Evolutionary conservation across 176 grass and related monocot species (phyloP), one percentile per base, ranked within the genome.

Genomic region (Oryza nivara): DNA sequence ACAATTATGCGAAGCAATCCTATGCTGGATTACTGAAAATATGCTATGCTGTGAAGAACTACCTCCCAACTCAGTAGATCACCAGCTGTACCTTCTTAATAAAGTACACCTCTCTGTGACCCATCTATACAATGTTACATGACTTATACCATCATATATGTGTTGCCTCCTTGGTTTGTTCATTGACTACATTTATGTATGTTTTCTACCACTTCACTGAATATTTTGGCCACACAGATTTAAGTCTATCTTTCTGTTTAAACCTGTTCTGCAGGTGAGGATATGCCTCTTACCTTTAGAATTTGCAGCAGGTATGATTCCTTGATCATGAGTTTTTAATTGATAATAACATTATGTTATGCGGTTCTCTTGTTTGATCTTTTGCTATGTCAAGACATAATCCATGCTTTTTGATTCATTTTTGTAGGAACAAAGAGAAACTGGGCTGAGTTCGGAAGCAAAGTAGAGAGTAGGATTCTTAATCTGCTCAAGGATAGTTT

Each of bases 261-360:
- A 51, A 76, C 54, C 40, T 75, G 46, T 44, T 73, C 25, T 46
- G 11, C 72, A 94, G 92, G 89, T 94, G 58, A 94, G 69, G 83
- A 81, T 89, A 79, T 79, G 60, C 49, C 92, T 94, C 86, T 79
- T 94, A 70, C 92, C 92, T 49, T 89, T 94, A 73, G 89, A 28
- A 40, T 91, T 89, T 85, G 81, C 61, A 2, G 73, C 80, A 89
- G 86, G 92, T 94, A 91, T 63, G 4, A 19, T 5, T 64, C 70
- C 40, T 85, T 47, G 38, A 68, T 56, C 44, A 76, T 36, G 36
- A 76, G 3, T 9, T 25, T 65, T 84, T 44, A 81, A 54, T n/a
- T 82, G n/a, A 65, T 48, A 65, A 38, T 14, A 49, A 49, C 40
- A 67, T 82, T 72, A 4, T 82, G 9, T 30, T 30, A 73, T 45